Base-by-base conservation (phyloP, 2,329 filamentous ascomycete species). In the Rasamsonia emersonii region DNA sequence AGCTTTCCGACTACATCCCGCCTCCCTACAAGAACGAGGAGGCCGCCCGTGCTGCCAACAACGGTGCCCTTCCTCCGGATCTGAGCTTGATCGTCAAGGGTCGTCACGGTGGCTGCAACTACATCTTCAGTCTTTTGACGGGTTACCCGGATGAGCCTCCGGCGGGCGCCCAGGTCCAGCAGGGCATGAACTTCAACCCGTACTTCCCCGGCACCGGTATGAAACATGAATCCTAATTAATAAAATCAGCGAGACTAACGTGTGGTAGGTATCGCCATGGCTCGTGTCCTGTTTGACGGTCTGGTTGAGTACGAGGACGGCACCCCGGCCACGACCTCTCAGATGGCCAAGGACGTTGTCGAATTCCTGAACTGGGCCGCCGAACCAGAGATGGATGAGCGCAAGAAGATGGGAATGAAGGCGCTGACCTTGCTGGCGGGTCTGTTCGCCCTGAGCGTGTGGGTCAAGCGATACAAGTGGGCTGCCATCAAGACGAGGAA, bases 391-490 rank as follows among this genome's bases (percentile, higher is more conserved):
- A 94, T 95, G 86, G 91, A 98, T 58, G 81, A 95, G 61, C 83
- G 91, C 60, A 98, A 98, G 83, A 91, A 86, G 73, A 98, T 96
- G 91, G 91, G 91, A 54, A 79, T 93, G 76, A 96, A 98, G 79
- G 84, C 93, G 33, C 64, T 98, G 50, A 78, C 82, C 46, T 76
- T 94, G 47, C 77, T 79, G 34, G 73, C 81, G 40, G 76, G 80
- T 41, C 71, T 98, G 43, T 82, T 86, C 58, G 86, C 85, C 36
- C 55, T 96, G 54, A 93, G 83, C 62, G 77, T 98, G 52, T 98
- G 88, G 86, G 82, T 96, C 46, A 98, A 98, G 83, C 80, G 88
- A 70, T 98, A 98, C 80, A 98, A 96, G 79, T 98, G 91, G 91
- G 75, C 86, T 39, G 79, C 83, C 54, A 70, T 98, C 64, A 98